phyloP scores from a whole-genome alignment of 2,329 filamentous ascomycete species.

The Berkeleyomyces basicola region DNA sequence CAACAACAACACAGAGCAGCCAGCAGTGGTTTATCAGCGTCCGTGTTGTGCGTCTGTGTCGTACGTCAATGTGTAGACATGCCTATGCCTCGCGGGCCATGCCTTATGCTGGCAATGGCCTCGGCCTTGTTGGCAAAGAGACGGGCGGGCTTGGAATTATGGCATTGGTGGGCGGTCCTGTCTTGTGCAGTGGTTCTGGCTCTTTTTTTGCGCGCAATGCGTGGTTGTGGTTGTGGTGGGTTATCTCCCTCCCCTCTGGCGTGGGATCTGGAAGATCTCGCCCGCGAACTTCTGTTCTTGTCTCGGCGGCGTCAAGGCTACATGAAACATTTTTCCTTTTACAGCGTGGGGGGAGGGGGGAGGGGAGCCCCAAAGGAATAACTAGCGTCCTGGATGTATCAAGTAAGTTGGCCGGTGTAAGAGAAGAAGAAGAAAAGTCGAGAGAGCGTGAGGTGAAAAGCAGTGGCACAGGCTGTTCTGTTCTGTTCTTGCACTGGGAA shows the following conservation, averaged over 20 bases:
- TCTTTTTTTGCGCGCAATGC: too few species aligned
- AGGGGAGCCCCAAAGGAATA: neutral
- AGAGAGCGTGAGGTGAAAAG: too few species aligned
- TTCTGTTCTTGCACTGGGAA: neutral
- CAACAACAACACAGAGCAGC: neutral
- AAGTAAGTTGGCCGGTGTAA: neutral
- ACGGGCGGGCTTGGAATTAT: too few species aligned
- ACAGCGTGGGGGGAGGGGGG: neutral
- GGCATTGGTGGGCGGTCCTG: too few species aligned
- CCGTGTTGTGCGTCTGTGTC: neutral
- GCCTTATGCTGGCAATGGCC: too few species aligned
- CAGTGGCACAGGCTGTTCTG: too few species aligned
- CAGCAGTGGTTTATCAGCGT: neutral
- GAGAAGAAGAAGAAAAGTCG: too few species aligned
- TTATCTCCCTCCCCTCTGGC: too few species aligned
- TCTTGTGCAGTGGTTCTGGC: too few species aligned
- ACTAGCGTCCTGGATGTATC: neutral
- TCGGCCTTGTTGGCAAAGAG: too few species aligned
- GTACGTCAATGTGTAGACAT: neutral
- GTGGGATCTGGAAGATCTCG: too few species aligned
- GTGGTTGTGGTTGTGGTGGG: too few species aligned
- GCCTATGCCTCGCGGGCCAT: neutral
- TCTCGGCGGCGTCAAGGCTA: neutral
- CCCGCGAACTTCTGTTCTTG: neutral
- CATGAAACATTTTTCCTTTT: neutral